These are phyloP conservation scores for Aquilaria agallochum DNA, from an alignment of 441 rosid genomes.

Conservation along the genomic window DNA sequence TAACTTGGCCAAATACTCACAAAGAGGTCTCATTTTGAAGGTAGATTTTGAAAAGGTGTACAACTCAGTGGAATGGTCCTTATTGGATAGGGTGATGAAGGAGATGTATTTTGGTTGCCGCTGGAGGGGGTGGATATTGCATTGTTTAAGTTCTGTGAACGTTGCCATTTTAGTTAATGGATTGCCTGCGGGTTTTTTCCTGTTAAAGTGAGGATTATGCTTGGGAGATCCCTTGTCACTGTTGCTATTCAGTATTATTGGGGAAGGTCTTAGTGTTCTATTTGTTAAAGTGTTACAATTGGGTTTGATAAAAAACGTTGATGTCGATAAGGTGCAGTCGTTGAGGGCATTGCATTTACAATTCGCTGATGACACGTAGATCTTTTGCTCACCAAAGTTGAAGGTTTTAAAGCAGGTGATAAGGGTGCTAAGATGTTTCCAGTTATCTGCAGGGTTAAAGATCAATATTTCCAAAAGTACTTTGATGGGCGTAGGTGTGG, in stretches of 20 bases:
- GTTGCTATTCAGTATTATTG: not conserved
- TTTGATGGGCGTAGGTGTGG: not conserved
- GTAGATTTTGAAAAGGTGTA: not conserved
- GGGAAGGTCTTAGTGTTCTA: not conserved
- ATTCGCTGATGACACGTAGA: not conserved
- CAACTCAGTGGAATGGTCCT: not conserved
- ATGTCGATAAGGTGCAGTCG: not conserved
- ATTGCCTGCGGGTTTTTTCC: not conserved
- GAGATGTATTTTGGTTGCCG: not conserved
- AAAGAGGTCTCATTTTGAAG: not conserved
- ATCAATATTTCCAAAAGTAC: not conserved
- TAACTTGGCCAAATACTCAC: accelerated
- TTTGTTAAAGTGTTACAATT: not conserved
- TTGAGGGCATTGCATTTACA: not conserved
- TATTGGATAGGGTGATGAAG: not conserved
- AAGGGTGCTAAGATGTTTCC: not conserved
- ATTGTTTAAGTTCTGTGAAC: not conserved
- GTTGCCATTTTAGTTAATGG: not conserved
- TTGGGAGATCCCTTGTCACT: not conserved
- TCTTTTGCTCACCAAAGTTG: no score
- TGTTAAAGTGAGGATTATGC: not conserved
- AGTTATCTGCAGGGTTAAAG: not conserved
- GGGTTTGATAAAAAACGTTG: not conserved
- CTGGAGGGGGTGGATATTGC: not conserved
- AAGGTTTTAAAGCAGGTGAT: not conserved